Percentiles rank a stretch among this genome's conserved stretches.
Conservation (phyloP, 2,329 filamentous ascomycete species). For the Penicillium sp. region DNA sequence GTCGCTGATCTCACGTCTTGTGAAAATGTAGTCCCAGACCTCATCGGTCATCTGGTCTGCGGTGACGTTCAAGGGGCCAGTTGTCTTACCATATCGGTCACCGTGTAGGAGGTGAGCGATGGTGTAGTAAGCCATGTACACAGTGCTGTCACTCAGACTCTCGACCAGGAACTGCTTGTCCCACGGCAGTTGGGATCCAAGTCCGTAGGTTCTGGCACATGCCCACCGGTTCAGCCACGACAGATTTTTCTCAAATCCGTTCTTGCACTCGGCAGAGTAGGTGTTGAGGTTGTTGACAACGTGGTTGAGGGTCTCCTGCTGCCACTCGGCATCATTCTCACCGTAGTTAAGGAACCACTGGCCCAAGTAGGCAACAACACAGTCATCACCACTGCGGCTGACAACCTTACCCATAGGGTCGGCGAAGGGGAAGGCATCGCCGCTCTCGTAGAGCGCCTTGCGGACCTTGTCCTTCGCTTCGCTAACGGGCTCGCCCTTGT, state of each 20-base stretch:
- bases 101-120: conserved; percentile 65
- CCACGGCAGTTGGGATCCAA: conserved; percentile 94
- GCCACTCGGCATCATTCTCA: conserved; percentile 75
- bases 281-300: conserved; percentile 73
- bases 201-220: conserved; percentile 82
- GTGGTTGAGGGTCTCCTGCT: conserved; percentile 66
- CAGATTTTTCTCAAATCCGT: conserved; percentile 78
- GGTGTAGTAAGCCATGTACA: conserved; percentile 69
- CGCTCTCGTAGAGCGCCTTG: conserved; percentile 69
- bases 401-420: conserved; percentile 90
- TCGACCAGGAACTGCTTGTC: conserved; percentile 88
- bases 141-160: conserved; percentile 82
- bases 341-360: conserved; percentile 99
- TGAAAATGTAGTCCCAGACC: conserved; percentile 95
- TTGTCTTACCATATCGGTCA: conserved; percentile 76
- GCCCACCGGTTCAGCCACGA: conserved; percentile 96
- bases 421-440: conserved; percentile 83
- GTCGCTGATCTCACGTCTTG: conserved; percentile 65
- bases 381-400: conserved; percentile 85
- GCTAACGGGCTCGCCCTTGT: conserved; percentile 81
- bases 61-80: conserved; percentile 65
- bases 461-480: conserved; percentile 81
- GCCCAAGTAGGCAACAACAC: conserved; percentile 86
- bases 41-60: conserved; percentile 89
- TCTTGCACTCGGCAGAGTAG: conserved; percentile 71